Percentiles rank a stretch among this genome's conserved stretches.
Evolutionary conservation across 345 rosid genomes (phyloP).

Genomic region (Microthlaspi erraticum): DNA sequence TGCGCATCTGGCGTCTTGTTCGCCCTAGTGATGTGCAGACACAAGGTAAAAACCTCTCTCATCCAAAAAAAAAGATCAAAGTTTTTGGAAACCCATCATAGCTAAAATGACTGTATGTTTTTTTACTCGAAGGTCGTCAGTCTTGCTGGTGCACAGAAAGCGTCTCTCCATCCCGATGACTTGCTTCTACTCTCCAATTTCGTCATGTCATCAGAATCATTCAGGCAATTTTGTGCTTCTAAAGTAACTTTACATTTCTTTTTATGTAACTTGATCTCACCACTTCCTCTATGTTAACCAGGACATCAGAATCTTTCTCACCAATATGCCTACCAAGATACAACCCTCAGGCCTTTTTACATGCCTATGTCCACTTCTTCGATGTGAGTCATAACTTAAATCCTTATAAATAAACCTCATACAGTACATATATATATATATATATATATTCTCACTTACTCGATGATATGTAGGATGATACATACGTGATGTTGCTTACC

Average conservation of each 20-base stretch:
- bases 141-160: slow-evolving; percentile 96
- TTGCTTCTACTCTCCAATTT: slow-evolving; percentile 91
- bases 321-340: slow-evolving; percentile 99
- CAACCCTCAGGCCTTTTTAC: slow-evolving; percentile 91
- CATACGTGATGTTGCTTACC: slow-evolving; percentile 88
- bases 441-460: slow-evolving; percentile 1
- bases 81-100: not conserved
- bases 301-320: slow-evolving; percentile 96
- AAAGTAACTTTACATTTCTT: too few species aligned
- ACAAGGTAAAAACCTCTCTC: slow-evolving; percentile 61
- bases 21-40: slow-evolving; percentile 83
- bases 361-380: slow-evolving; percentile 91
- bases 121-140: slow-evolving; percentile 74
- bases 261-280: slow-evolving; percentile 29
- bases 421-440: not conserved
- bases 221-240: too few species aligned
- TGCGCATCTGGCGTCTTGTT: slow-evolving; percentile 89
- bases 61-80: not conserved
- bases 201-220: slow-evolving; percentile 91
- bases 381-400: slow-evolving; percentile 72
- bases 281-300: slow-evolving; percentile 51
- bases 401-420: slow-evolving; percentile 7
- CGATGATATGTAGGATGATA: slow-evolving; percentile 70
- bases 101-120: slow-evolving; percentile 21
- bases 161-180: slow-evolving; percentile 98